Percentiles rank a stretch among this genome's conserved stretches.
Evolutionary conservation across 2,329 filamentous ascomycete species (phyloP).

Genomic region (Fusarium anguioides): DNA sequence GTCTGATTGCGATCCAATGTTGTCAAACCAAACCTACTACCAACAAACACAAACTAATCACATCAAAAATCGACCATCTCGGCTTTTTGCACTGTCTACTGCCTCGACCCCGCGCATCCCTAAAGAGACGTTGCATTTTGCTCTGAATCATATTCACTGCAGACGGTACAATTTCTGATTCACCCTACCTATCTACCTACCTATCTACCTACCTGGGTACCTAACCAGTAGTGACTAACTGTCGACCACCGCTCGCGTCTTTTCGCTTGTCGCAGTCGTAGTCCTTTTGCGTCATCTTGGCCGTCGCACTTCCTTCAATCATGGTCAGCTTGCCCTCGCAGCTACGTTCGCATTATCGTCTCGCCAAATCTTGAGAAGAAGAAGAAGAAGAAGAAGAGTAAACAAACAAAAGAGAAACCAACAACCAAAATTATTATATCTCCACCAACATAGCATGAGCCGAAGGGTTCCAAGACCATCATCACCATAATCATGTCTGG

Average conservation of each 20-base stretch:
- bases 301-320: slow-evolving; percentile 44
- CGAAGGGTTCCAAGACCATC: slow-evolving; percentile 54
- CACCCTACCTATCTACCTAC: slow-evolving; percentile 5
- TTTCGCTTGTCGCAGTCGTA: slow-evolving; percentile 44
- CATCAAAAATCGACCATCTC: slow-evolving; percentile 11
- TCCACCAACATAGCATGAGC: slow-evolving; percentile 47
- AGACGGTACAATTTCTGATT: slow-evolving; percentile 3
- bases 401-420: slow-evolving; percentile 13
- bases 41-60: slow-evolving; percentile 35
- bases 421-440: slow-evolving; percentile 6
- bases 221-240: slow-evolving; percentile 34
- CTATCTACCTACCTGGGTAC: no score
- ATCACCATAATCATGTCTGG: slow-evolving; percentile 75
- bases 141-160: not conserved
- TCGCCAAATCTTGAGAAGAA: slow-evolving; percentile 51
- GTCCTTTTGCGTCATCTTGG: slow-evolving; percentile 40
- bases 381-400: slow-evolving; percentile 11
- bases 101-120: slow-evolving; percentile 27
- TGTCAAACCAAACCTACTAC: slow-evolving; percentile 39
- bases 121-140: slow-evolving; percentile 24
- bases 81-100: slow-evolving; percentile 19
- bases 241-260: slow-evolving; percentile 43
- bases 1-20: slow-evolving; percentile 35
- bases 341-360: slow-evolving; percentile 46
- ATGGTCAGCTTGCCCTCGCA: slow-evolving; percentile 50